Base-by-base conservation (phyloP, 83 land plant genomes). In the Diphasiastrum complanatum region DNA sequence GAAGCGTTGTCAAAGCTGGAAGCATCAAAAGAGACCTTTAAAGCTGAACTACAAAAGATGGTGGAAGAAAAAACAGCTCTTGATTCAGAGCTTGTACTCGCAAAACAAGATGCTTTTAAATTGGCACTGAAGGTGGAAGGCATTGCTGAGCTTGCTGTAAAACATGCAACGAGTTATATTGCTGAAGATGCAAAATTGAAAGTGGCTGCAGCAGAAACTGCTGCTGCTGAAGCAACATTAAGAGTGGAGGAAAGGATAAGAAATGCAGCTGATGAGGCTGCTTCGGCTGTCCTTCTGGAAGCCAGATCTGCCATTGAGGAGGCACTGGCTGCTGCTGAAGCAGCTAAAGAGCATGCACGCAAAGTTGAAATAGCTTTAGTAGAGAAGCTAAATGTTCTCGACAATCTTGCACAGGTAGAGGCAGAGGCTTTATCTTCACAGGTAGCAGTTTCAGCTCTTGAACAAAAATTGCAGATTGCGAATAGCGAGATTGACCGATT, bases 121-220 rank as follows among this genome's bases (percentile, higher is more conserved):
- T 76, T 84, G 52, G 84, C 87, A 11, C 69, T 81, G 27, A 78
- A 82, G 47, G 87, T 80, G 25, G 87, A 80, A 35, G 77, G 71
- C 48, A 57, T 80, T 41, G 78, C 87, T 35, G 84, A 77, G 61
- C 52, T 68, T 32, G 76, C 81, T n/a, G 59, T 80, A 30, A 64
- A 71, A 43, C 71, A 74, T 51, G 82, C 73, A 6, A 83, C 79
- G 4, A 63, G 72, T 52, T 71, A 73, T 60, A 65, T 74, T 33
- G 61, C 79, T 30, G 81, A 77, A 60, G 87, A 84, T 49, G 81
- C 79, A 0, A 54, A 63, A 24, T 40, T 57, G 37, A 74, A 68
- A 50, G 61, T 78, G 27, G 67, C 78, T n/a, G 86, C 78, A 38
- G 80, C 81, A 19, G 84, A 75, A 58, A 68, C 76, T 18, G 70